These are phyloP conservation scores for Kockovaella imperatae DNA, from an alignment of 768 basidiomycete genomes.

Conservation along the genomic window DNA sequence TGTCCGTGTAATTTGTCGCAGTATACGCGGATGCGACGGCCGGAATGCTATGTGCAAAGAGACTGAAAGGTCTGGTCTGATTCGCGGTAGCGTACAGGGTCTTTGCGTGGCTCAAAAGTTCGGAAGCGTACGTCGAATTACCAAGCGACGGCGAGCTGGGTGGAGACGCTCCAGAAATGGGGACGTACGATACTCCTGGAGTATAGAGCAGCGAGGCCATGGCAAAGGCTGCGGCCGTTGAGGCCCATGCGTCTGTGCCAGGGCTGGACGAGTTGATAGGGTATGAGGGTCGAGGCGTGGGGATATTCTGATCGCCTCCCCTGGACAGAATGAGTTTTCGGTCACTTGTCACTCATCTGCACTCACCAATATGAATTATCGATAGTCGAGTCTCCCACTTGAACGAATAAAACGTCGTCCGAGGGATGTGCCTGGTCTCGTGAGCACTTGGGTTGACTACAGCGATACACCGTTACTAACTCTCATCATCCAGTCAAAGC, in stretches of 20 bases:
- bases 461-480: conserved; percentile 45
- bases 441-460: not conserved
- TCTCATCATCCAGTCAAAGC: conserved; percentile 85
- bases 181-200: conserved; percentile 51
- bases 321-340: conserved; percentile 3
- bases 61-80: conserved; percentile 48
- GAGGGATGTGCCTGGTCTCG: conserved; percentile 65
- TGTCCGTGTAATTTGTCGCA: conserved; percentile 47
- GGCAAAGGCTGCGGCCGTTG: conserved; percentile 76
- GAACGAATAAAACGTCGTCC: conserved; percentile 64
- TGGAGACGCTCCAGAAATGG: conserved; percentile 47
- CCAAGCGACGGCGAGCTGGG: conserved; percentile 57
- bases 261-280: conserved; percentile 68
- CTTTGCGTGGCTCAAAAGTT: conserved; percentile 65
- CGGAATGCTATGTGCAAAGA: conserved; percentile 55
- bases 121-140: conserved; percentile 64
- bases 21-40: conserved; percentile 58
- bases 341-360: conserved; percentile 25
- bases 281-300: conserved; percentile 64
- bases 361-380: conserved; percentile 83
- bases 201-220: conserved; percentile 77
- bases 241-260: conserved; percentile 83
- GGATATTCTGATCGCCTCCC: conserved; percentile 60
- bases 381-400: conserved; percentile 58
- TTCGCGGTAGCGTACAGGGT: conserved; percentile 69